These are phyloP conservation scores for Senna siamea DNA, from an alignment of 306 rosid genomes.

Conservation along the genomic window DNA sequence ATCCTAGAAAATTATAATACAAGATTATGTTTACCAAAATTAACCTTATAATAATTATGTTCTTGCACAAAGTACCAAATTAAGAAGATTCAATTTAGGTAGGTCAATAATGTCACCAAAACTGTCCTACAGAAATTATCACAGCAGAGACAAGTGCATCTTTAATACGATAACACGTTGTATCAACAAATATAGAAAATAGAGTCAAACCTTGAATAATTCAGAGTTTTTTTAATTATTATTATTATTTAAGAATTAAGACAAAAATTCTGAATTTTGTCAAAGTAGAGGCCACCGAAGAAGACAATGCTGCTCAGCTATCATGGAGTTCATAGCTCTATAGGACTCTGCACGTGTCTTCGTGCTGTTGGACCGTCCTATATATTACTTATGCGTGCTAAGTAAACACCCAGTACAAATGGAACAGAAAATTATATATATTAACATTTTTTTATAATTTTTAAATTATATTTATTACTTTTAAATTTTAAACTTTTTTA, in stretches of 20 bases:
- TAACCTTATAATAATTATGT: not conserved
- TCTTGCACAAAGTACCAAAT: not conserved
- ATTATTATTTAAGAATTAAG: no score
- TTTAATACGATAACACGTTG: constrained; percentile 12
- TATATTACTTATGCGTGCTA: no score
- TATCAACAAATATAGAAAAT: not conserved
- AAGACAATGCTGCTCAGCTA: constrained; percentile 13
- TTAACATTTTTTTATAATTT: no score
- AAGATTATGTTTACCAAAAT: no score
- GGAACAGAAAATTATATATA: no score
- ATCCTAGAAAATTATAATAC: not conserved
- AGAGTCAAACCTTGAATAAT: constrained; percentile 8
- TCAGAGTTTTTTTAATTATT: not conserved
- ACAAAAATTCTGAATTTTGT: not conserved
- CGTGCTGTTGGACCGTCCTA: constrained; percentile 38
- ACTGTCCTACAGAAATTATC: not conserved
- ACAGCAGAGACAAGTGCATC: not conserved
- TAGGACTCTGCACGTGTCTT: constrained; percentile 14
- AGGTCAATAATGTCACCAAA: constrained; percentile 15
- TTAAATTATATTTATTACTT: no score
- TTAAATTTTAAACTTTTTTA: no score
- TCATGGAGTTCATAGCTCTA: not conserved
- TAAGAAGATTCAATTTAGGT: not conserved
- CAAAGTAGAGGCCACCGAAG: not conserved
- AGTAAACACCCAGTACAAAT: not conserved